A percentile compares a stretch with the other conserved stretches of the same genome.
phyloP scores from a whole-genome alignment of 73 alveolate species.

The Urostyla sp. region DNA sequence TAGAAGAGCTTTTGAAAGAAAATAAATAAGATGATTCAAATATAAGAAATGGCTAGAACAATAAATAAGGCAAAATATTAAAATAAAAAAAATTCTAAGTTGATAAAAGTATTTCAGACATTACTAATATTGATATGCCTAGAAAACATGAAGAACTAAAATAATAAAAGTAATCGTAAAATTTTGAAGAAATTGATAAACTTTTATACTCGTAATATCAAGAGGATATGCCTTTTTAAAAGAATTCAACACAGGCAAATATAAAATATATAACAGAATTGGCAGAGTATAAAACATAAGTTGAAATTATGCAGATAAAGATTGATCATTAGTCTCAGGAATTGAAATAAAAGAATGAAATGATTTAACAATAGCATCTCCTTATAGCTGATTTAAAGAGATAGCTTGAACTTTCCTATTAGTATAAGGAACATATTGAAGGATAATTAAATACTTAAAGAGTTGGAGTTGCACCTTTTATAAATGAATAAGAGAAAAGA shows the following conservation, averaged over 20 bases:
- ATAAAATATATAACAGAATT: conserved; percentile 14
- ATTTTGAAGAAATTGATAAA: conserved; percentile 10
- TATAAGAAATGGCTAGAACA: neutral
- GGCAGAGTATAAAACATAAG: conserved; percentile 27
- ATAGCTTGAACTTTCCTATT: neutral
- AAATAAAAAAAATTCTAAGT: neutral
- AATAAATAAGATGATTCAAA: neutral
- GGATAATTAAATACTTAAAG: neutral
- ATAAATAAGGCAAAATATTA: neutral
- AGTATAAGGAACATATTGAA: neutral
- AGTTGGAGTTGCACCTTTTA: neutral
- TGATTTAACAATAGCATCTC: neutral
- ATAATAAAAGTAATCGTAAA: neutral
- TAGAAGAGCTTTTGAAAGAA: neutral
- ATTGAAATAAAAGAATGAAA: neutral
- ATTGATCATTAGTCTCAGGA: neutral
- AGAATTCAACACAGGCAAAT: neutral
- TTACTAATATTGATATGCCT: no score
- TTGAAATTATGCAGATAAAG: conserved; percentile 1
- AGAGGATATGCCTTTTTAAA: neutral
- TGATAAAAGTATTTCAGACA: no score
- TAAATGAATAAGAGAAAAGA: neutral
- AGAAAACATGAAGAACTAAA: no score
- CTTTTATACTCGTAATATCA: neutral
- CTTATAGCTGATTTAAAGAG: neutral